Conservation (phyloP, 345 rosid species). For the Atalantia buxifolia region DNA sequence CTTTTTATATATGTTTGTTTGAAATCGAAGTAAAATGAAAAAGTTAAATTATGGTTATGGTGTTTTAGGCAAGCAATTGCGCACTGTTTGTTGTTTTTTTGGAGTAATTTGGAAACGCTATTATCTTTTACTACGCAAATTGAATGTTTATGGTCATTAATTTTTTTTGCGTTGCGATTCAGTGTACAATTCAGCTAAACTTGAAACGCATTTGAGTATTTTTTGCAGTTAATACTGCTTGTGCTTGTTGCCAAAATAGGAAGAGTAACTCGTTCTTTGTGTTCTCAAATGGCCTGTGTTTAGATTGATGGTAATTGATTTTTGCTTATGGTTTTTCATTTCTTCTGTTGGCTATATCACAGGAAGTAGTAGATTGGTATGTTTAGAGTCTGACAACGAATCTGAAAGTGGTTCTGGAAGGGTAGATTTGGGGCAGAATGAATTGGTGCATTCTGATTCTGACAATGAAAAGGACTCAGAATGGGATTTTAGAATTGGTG, state of each 20-base stretch:
- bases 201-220: neutral
- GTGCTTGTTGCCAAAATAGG: neutral
- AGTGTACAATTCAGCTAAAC: neutral
- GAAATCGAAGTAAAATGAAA: neutral
- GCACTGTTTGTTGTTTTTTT: neutral
- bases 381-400: slow-evolving; percentile 70
- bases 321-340: neutral
- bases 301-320: neutral
- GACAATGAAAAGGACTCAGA: slow-evolving; percentile 25
- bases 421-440: slow-evolving; percentile 32
- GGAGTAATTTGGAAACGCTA: neutral
- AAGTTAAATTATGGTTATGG: neutral
- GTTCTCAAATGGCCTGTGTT: neutral
- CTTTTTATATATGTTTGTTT: neutral
- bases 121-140: neutral
- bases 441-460: slow-evolving; percentile 15
- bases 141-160: neutral
- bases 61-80: neutral
- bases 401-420: slow-evolving; percentile 30
- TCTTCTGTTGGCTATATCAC: neutral
- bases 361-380: slow-evolving; percentile 49
- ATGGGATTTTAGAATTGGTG: slow-evolving; percentile 20
- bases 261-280: neutral
- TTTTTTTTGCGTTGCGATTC: too few relatives aligned
- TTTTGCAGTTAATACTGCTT: neutral